Percentiles rank a stretch among this genome's conserved stretches.
These are phyloP conservation scores for Colletotrichum cuscutae DNA, from an alignment of 2,329 filamentous ascomycete species.

Conservation along the genomic window DNA sequence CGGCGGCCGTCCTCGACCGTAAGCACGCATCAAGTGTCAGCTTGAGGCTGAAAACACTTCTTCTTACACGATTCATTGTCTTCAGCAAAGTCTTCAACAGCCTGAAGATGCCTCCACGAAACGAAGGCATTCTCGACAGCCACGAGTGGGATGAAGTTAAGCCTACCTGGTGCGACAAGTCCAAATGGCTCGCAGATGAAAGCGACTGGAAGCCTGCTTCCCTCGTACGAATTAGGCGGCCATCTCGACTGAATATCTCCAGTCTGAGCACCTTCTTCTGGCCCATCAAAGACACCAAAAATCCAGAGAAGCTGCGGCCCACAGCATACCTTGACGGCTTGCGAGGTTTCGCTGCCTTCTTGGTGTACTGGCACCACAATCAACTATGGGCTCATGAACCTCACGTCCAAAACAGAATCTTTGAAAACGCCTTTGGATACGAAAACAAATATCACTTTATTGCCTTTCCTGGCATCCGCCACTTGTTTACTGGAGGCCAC, in stretches of 20 bases:
- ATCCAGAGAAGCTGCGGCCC: conserved; percentile 42
- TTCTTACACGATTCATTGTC: not conserved
- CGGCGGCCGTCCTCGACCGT: not conserved
- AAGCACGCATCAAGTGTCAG: conserved; percentile 7
- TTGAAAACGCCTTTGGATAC: conserved; percentile 56
- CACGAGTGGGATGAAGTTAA: conserved; percentile 47
- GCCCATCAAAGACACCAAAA: conserved; percentile 31
- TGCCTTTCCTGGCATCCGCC: conserved; percentile 66
- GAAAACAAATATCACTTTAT: conserved; percentile 58
- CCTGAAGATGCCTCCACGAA: conserved; percentile 43
- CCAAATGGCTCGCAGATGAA: conserved; percentile 36
- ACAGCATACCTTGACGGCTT: conserved; percentile 61
- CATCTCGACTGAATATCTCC: conserved; percentile 15
- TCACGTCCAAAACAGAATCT: conserved; percentile 47
- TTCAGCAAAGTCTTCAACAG: not conserved
- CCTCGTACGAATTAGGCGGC: conserved; percentile 23
- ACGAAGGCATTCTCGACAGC: conserved; percentile 46
- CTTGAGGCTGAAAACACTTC: not conserved
- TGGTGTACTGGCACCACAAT: conserved; percentile 60
- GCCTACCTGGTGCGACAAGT: conserved; percentile 37
- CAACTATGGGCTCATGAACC: conserved; percentile 51
- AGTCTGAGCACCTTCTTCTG: conserved; percentile 26
- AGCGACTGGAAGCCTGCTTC: conserved; percentile 43
- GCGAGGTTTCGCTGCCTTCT: conserved; percentile 57
- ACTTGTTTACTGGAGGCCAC: conserved; percentile 71